Base-by-base conservation (phyloP, 164 flowering plant species). In the Warburgia ugandensis region DNA sequence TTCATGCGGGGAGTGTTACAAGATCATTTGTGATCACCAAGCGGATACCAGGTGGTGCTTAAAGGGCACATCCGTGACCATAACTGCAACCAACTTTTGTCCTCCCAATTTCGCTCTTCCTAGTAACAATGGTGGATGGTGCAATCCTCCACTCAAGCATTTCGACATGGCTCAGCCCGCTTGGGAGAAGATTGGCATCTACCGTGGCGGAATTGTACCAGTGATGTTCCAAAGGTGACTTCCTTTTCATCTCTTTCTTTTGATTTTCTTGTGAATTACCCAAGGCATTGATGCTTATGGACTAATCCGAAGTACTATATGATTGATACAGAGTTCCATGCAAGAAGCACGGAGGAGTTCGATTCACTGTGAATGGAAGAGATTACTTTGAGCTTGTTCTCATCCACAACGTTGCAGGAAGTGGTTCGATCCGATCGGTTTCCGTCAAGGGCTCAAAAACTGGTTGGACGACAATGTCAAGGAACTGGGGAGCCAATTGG, bases 401-500 rank as follows among this genome's bases (percentile, higher is more conserved):
- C 66, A 77, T 91, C 26, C 71, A 59, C 72, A 91, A 91, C 38
- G 84, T 87, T 5, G 96, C 37, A 2, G 84, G 78, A 3, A 75
- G 82, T 11, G 98, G 98, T 43, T 72, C 85, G 0, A 66, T 91
- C 12, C 55, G 61, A 52, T 73, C 92, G 0, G 86, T 70, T 12
- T 68, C 66, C 13, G 75, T 91, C 58, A 85, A 78, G 62, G 92
- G 98, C 17, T 72, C 94, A 2, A 55, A 52, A 13, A 74, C 84
- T 0, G 65, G 54, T 0, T 91, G 96, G 98, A 45, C 71, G 69
- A 37, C 78, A 2, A 75, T 92, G 98, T 80, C 96, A 0, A 80
- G 94, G 66, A 92, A 92, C 48, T 88, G 98, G 98, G 96, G 96
- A 26, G 84, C 92, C 13, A 85, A 83, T 50, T 92, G 96, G 95